Base-by-base conservation (phyloP, 331 rosid species). In the Pyrus hybrid region DNA sequence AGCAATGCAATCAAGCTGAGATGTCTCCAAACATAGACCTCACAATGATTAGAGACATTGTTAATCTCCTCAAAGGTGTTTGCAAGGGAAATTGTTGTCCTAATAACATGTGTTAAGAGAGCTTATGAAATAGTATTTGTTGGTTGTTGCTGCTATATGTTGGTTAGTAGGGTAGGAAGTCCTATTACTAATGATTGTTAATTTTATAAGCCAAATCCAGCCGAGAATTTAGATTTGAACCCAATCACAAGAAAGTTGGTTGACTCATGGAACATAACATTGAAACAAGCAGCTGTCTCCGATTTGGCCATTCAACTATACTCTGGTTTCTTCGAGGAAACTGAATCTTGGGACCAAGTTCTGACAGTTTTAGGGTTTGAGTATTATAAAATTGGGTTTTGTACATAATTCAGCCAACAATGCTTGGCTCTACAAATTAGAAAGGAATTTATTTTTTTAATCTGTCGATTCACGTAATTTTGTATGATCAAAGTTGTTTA, bases 151-250 rank as follows among this genome's bases (percentile, higher is more conserved):
- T 10, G 49, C 21, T 11, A 13, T 32, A 71, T 57, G 54, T 21
- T 35, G 67, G 7, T 72, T 72, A 33, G 67, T 71, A 32, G 76
- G 76, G 76, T 57, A 56, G 76, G 67, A 33, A 33, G 16, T 21
- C 8, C 60, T 33, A 43, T 43, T 21, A 32, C 23, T 57, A 72
- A 41, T 57, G 67, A 56, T 33, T 56, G 43, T 54, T 41, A 11
- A 13, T 43, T 43, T 21, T 63, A 63, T 30, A 71, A 32, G 53
- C 66, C 21, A 21, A 54, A 30, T 71, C 66, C 65, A 32, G 6
- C 47, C 13, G 30, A 23, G 45, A 14, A 28, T 49, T 49, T 30
- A 29, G 68, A 63, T 63, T 63, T 63, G 22, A 29, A 63, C n/a
- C 23, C 68, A 63, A 63, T 63, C 43, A 63, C 20, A 28, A 26